Evolutionary conservation across 768 basidiomycete species (phyloP).

Genomic region (Mrakia hoshinonis): DNA sequence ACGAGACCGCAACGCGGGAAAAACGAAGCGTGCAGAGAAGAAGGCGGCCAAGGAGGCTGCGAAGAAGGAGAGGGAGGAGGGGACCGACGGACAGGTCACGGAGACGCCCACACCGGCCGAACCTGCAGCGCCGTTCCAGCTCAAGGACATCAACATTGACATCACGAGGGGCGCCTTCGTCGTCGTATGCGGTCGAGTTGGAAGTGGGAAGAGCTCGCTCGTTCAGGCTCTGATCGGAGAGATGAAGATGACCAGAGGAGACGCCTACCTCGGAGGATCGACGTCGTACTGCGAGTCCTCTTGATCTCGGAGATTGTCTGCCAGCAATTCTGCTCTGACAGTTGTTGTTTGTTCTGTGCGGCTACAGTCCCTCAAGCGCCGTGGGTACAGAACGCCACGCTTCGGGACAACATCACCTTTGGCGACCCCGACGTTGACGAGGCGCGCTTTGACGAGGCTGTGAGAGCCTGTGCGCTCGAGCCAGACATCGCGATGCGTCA

Average conservation of each 20-base stretch:
- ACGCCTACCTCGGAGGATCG: slow-evolving; percentile 14
- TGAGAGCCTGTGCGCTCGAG: slow-evolving; percentile 34
- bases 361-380: slow-evolving; percentile 37
- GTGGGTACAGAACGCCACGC: slow-evolving; percentile 39
- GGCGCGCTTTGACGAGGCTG: slow-evolving; percentile 29
- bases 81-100: slow-evolving; percentile 31
- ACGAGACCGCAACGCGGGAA: slow-evolving; percentile 31
- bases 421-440: slow-evolving; percentile 31
- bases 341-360: no score
- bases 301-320: not conserved
- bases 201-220: slow-evolving; percentile 38
- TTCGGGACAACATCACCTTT: slow-evolving; percentile 48
- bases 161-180: slow-evolving; percentile 36
- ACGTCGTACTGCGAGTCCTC: not conserved
- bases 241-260: slow-evolving; percentile 33
- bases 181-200: slow-evolving; percentile 38
- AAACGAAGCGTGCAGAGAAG: slow-evolving; percentile 29
- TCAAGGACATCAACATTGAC: slow-evolving; percentile 43
- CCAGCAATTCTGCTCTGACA: not conserved
- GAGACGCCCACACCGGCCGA: not conserved
- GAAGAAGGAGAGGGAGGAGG: slow-evolving; percentile 29
- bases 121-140: slow-evolving; percentile 45
- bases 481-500: not conserved
- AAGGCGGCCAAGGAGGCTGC: slow-evolving; percentile 27
- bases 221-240: slow-evolving; percentile 36